Evolutionary conservation across 116 monocot genomes (phyloP).

Genomic region (Papilionanthe hybrid): DNA sequence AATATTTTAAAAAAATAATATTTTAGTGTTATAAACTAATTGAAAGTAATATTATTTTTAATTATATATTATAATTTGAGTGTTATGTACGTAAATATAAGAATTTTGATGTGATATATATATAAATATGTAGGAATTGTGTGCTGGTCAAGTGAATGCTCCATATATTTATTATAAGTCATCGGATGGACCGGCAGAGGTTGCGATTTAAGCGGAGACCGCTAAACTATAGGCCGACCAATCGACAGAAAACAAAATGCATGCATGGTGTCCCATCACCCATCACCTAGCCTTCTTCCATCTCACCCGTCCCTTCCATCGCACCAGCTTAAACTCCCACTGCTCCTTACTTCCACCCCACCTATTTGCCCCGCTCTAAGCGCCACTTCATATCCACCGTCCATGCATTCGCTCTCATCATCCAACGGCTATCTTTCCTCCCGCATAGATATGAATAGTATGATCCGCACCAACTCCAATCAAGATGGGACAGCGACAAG

Average conservation of each 20-base stretch:
- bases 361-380: neutral
- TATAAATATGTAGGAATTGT: no score
- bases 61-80: no score
- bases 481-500: constrained; percentile 4
- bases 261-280: constrained; percentile 9
- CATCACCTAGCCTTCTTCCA: constrained; percentile 1
- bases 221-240: neutral
- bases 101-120: no score
- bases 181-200: constrained; percentile 5
- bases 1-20: no score
- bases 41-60: no score
- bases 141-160: no score
- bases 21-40: no score
- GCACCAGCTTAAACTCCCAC: neutral
- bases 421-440: neutral
- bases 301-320: neutral
- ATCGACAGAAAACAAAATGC: constrained; percentile 1
- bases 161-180: neutral
- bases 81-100: no score
- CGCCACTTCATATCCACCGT: neutral
- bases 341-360: neutral
- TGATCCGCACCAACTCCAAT: neutral
- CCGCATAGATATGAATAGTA: neutral
- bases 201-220: constrained; percentile 4
- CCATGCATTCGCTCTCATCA: neutral